phyloP scores from a whole-genome alignment of 192 early-diverging fungal genomes.

The Linnemannia elongata region DNA sequence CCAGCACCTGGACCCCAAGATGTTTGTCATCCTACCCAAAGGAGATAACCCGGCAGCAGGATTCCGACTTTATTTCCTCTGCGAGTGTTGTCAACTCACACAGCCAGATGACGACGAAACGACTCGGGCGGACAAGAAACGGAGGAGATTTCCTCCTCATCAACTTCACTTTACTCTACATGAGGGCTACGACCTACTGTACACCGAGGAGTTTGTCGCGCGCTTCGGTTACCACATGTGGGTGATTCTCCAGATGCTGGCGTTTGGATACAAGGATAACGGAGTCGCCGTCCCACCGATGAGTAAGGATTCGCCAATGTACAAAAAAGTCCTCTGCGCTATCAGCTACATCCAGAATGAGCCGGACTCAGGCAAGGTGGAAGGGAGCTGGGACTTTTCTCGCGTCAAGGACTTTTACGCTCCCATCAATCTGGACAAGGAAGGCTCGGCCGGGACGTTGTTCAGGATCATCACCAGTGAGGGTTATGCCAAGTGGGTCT shows the following conservation, averaged over 20 bases:
- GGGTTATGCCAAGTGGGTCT: slow-evolving; percentile 21
- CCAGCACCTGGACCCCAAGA: slow-evolving; percentile 13
- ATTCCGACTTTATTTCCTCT: slow-evolving; percentile 18
- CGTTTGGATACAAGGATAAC: slow-evolving; percentile 12
- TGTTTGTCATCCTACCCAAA: slow-evolving; percentile 19
- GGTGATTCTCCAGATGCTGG: slow-evolving; percentile 16
- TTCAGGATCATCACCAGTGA: slow-evolving; percentile 23
- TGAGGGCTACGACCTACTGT: slow-evolving; percentile 20
- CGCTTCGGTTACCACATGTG: slow-evolving; percentile 29
- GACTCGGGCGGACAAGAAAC: not conserved
- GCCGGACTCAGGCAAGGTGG: slow-evolving; percentile 18
- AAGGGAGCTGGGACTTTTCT: slow-evolving; percentile 24
- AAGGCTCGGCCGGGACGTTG: slow-evolving; percentile 16
- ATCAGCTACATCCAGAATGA: slow-evolving; percentile 24
- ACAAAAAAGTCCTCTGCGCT: not conserved
- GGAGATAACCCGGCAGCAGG: slow-evolving; percentile 6
- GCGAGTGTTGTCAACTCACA: slow-evolving; percentile 22
- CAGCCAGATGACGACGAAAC: not conserved
- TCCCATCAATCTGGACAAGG: slow-evolving; percentile 3
- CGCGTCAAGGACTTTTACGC: slow-evolving; percentile 23
- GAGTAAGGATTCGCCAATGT: not conserved
- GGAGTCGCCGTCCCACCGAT: slow-evolving; percentile 14
- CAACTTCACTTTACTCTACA: slow-evolving; percentile 11
- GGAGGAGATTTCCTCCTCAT: slow-evolving; percentile 4
- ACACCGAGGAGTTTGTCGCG: slow-evolving; percentile 19